Evolutionary conservation across 2,329 filamentous ascomycete genomes (phyloP).

Genomic region (Gnomoniopsis smithogilvyi): DNA sequence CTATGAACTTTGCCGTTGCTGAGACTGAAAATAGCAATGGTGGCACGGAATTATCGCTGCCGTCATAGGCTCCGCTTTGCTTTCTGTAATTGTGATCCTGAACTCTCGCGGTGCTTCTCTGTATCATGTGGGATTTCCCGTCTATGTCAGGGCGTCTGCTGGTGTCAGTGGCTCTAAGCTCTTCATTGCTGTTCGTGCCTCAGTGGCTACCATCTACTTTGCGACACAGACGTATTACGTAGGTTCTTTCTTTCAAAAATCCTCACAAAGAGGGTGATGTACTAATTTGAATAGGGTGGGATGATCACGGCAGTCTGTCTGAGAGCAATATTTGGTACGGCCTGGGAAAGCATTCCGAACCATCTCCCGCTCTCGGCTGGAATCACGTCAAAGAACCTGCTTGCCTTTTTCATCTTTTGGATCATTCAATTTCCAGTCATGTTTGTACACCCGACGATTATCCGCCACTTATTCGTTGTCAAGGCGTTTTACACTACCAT

Average conservation of each 20-base stretch:
- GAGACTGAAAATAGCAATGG: conserved; percentile 18
- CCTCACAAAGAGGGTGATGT: not conserved
- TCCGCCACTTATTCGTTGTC: conserved; percentile 44
- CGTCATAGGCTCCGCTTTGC: conserved; percentile 28
- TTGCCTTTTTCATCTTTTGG: conserved; percentile 55
- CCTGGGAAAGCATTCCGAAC: conserved; percentile 41
- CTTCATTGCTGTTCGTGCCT: conserved; percentile 33
- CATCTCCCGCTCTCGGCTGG: conserved; percentile 42
- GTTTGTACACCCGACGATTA: conserved; percentile 45
- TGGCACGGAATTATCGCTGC: conserved; percentile 31
- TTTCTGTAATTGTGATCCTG: conserved; percentile 30
- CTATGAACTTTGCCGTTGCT: too few relatives aligned
- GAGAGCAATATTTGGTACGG: conserved; percentile 34
- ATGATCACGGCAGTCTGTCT: conserved; percentile 31
- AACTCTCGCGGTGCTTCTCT: conserved; percentile 30
- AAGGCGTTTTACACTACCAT: conserved; percentile 42
- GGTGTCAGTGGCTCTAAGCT: conserved; percentile 35
- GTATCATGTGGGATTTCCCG: conserved; percentile 35
- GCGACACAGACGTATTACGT: conserved; percentile 32
- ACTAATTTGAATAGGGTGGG: conserved; percentile 19
- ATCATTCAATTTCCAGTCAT: conserved; percentile 45
- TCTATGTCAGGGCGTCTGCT: conserved; percentile 29
- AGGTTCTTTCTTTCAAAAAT: not conserved
- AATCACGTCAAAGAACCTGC: conserved; percentile 46
- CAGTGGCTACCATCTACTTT: conserved; percentile 36